These are phyloP conservation scores for Knoxdaviesia proteae DNA, from an alignment of 2,329 filamentous ascomycete genomes.

Conservation along the genomic window DNA sequence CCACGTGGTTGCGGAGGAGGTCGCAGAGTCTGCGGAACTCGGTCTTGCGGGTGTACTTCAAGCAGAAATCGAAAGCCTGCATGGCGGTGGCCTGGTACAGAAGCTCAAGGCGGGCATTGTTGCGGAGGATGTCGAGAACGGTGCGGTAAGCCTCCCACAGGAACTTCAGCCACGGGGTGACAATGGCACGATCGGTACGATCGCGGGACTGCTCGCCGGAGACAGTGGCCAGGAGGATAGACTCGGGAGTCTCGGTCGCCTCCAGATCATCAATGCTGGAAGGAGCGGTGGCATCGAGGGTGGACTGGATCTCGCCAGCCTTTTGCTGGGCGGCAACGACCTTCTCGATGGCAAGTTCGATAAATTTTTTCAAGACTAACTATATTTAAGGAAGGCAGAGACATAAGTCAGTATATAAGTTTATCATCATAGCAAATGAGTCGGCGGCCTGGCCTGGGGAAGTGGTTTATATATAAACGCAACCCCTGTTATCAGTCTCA, in stretches of 20 bases:
- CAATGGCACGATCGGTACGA: constrained; percentile 91
- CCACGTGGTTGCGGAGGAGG: constrained; percentile 92
- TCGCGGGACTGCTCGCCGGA: constrained; percentile 95
- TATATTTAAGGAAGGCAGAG: constrained; percentile 12
- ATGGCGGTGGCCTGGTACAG: constrained; percentile 97
- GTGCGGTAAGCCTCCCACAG: constrained; percentile 98
- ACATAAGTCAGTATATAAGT: background rate
- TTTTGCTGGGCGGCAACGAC: constrained; percentile 90
- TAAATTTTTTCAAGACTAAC: constrained; percentile 92
- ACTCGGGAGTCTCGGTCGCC: constrained; percentile 92
- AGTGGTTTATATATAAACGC: background rate
- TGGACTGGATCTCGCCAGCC: constrained; percentile 84
- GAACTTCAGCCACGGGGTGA: constrained; percentile 98
- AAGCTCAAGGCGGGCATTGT: constrained; percentile 91
- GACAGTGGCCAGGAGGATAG: constrained; percentile 89
- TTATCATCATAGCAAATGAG: background rate
- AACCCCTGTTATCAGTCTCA: too few species aligned
- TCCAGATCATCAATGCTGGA: constrained; percentile 64
- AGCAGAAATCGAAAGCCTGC: constrained; percentile 96
- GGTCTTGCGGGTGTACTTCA: constrained; percentile 95
- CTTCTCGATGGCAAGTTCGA: constrained; percentile 89
- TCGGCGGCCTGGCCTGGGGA: background rate
- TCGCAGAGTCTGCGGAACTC: constrained; percentile 98
- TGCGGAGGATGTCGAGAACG: constrained; percentile 93
- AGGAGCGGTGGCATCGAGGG: constrained; percentile 46